phyloP scores from a whole-genome alignment of 2,329 filamentous ascomycete genomes.

The Passalora sequoiae region DNA sequence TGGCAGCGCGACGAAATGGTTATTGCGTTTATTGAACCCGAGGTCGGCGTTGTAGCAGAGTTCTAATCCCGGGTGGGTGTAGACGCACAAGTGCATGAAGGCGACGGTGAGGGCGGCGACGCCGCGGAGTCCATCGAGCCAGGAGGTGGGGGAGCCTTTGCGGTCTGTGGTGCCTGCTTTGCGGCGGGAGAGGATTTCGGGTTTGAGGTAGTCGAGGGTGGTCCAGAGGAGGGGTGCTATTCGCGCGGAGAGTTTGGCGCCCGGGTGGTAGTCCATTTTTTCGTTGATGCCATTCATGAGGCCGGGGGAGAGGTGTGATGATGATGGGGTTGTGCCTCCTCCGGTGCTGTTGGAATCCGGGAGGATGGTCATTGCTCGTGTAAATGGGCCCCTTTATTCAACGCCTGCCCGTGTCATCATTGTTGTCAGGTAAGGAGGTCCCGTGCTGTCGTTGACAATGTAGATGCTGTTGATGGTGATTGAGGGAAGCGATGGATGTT shows the following conservation, averaged over 20 bases:
- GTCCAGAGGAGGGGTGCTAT: conserved; percentile 1
- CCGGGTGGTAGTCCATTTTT: conserved; percentile 1
- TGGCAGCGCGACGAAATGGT: conserved; percentile 47
- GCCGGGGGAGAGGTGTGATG: neutral
- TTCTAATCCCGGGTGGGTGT: conserved; percentile 51
- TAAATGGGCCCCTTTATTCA: neutral
- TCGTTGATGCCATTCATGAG: neutral
- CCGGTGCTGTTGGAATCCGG: neutral
- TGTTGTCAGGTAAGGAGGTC: neutral
- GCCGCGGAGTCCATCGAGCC: conserved; percentile 60
- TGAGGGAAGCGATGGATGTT: no score
- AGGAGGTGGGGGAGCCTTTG: conserved; percentile 43
- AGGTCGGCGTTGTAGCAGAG: conserved; percentile 24
- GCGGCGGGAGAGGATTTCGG: conserved; percentile 12
- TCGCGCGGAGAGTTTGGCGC: neutral
- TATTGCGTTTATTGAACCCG: conserved; percentile 39
- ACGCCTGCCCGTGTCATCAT: neutral
- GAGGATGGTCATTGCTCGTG: neutral
- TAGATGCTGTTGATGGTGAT: neutral
- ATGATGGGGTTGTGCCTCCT: neutral
- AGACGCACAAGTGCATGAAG: conserved; percentile 54
- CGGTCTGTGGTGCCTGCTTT: conserved; percentile 12
- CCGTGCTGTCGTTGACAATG: neutral
- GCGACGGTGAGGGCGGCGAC: conserved; percentile 63
- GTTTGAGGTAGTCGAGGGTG: conserved; percentile 9